Evolutionary conservation across 192 early-diverging fungal genomes (phyloP), one percentile per base, ranked within the genome.

Genomic region (Cladochytrium replicatum): DNA sequence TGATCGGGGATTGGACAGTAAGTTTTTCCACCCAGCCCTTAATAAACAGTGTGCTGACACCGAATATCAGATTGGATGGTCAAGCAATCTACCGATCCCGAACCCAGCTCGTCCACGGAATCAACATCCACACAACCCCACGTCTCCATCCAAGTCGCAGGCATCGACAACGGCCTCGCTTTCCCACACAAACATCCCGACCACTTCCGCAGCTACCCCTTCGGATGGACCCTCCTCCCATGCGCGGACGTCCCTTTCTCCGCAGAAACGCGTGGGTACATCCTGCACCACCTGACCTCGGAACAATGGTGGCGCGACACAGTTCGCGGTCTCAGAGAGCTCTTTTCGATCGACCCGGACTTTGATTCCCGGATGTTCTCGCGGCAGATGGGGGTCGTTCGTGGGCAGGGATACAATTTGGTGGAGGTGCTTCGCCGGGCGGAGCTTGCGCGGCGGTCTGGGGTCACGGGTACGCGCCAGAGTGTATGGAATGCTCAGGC

Each of bases 11-110:
- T 54, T 57, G 37, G 61, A 72, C 54, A 68, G n/a, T n/a, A n/a
- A n/a, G n/a, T n/a, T n/a, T n/a, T n/a, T n/a, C n/a, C n/a, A n/a
- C n/a, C n/a, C n/a, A n/a, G n/a, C n/a, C n/a, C n/a, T n/a, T n/a
- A n/a, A n/a, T n/a, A n/a, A n/a, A n/a, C n/a, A n/a, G n/a, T n/a
- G n/a, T n/a, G n/a, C n/a, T n/a, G n/a, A n/a, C n/a, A n/a, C n/a
- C n/a, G n/a, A n/a, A n/a, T n/a, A n/a, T n/a, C n/a, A n/a, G n/a
- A 93, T 47, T 93, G 90, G 90, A 91, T 93, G 88, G 77, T 93
- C 23, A 77, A 75, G 19, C 84, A n/a, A n/a, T n/a, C n/a, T n/a
- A 13, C 23, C n/a, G 13, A 8, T 1, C 32, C 6, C n/a, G 60
- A 11, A 57, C 8, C 58, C 21, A 19, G 34, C n/a, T 22, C 23